phyloP scores from a whole-genome alignment of 164 flowering plant species.

The Houttuynia cordata region DNA sequence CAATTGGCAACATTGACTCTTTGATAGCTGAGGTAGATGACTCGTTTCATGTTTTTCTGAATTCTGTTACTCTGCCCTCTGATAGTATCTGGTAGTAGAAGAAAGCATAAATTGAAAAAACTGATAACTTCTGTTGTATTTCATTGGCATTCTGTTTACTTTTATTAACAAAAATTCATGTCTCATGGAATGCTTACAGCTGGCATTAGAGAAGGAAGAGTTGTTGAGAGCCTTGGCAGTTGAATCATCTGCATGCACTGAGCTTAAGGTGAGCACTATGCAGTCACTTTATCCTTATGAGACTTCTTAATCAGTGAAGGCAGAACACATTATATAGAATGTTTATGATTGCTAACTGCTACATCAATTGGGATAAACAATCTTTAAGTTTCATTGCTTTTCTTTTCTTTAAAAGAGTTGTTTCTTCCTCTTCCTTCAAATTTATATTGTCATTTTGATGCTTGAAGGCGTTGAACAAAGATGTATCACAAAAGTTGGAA shows the following conservation, averaged over 20 bases:
- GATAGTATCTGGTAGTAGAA: neutral
- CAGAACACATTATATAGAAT: neutral
- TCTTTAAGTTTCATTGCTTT: neutral
- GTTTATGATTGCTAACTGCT: neutral
- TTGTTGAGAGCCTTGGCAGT: constrained; percentile 44
- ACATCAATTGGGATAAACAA: neutral
- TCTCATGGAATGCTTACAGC: constrained; percentile 26
- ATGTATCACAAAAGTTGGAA: constrained; percentile 77
- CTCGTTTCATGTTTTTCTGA: neutral
- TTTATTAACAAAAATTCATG: too few relatives aligned
- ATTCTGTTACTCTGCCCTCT: neutral
- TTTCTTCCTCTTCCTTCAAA: neutral
- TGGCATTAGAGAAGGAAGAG: constrained; percentile 81
- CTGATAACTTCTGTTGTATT: too few relatives aligned
- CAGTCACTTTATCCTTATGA: neutral
- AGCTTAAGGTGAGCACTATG: constrained; percentile 47
- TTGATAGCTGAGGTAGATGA: constrained; percentile 71
- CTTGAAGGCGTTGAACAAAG: constrained; percentile 77
- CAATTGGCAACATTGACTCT: constrained; percentile 58
- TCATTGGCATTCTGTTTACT: too few relatives aligned
- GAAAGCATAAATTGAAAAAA: neutral
- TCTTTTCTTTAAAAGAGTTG: neutral
- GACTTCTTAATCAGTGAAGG: neutral
- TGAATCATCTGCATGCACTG: constrained; percentile 53
- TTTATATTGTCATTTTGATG: neutral